phyloP scores from a whole-genome alignment of 176 grass and related monocot genomes.

The Juncus inflexus region DNA sequence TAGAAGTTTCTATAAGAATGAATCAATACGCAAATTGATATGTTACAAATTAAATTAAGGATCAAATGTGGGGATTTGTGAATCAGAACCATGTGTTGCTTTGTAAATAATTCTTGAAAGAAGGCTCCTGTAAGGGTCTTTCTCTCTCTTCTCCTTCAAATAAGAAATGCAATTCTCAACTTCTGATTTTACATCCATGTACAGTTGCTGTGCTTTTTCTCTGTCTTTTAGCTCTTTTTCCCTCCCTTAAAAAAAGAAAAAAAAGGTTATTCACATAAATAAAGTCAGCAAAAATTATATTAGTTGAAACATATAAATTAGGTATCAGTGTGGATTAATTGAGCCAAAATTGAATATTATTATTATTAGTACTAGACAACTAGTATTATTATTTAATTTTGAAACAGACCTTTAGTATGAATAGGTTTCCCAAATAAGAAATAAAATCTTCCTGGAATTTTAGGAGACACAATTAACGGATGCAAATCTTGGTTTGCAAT shows the following conservation, averaged over 20 bases:
- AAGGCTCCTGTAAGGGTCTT: conserved; percentile 81
- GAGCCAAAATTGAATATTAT: no score
- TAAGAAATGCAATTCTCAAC: conserved; percentile 57
- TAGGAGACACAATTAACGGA: conserved; percentile 45
- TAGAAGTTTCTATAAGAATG: no score
- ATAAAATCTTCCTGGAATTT: conserved; percentile 78
- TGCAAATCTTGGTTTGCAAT: conserved; percentile 63
- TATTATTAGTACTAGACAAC: not conserved
- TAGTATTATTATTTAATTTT: conserved; percentile 2
- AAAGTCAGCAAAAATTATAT: no score
- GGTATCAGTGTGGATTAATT: no score
- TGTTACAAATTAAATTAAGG: conserved; percentile 28
- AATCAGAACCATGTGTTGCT: conserved; percentile 42
- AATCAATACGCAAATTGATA: no score
- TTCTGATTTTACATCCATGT: conserved; percentile 82
- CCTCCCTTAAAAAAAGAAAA: conserved; percentile 40
- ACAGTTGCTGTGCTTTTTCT: conserved; percentile 52
- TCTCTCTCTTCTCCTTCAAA: conserved; percentile 79
- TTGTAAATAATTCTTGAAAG: conserved; percentile 68
- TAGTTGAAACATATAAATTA: no score
- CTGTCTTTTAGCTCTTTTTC: conserved; percentile 55
- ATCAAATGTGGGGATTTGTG: conserved; percentile 84
- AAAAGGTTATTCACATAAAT: no score
- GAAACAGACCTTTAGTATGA: conserved; percentile 61
- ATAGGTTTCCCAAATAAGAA: conserved; percentile 83